These are phyloP conservation scores for Penicillium lividum DNA, from an alignment of 495 filamentous ascomycete genomes.

Conservation along the genomic window DNA sequence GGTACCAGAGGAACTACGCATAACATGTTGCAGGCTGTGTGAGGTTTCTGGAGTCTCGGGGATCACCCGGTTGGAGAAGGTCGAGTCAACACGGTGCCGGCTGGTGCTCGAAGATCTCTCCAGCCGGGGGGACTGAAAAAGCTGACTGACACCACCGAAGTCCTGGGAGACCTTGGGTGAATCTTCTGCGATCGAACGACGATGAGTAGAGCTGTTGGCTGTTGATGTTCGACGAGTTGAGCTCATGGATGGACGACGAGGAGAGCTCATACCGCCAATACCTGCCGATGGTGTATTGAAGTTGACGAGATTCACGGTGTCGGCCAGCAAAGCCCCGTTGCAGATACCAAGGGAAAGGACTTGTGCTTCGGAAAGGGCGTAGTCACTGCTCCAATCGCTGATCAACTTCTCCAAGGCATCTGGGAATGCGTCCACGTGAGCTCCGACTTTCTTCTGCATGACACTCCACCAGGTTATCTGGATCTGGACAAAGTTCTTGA, in stretches of 20 bases:
- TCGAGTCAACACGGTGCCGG: slow-evolving; percentile 37
- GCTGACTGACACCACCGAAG: slow-evolving; percentile 41
- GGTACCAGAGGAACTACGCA: not conserved
- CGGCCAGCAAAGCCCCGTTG: slow-evolving; percentile 58
- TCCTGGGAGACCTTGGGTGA: slow-evolving; percentile 60
- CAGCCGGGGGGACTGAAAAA: slow-evolving; percentile 24
- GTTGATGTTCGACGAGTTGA: slow-evolving; percentile 49
- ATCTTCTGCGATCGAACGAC: slow-evolving; percentile 66
- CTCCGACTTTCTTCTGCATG: slow-evolving; percentile 76
- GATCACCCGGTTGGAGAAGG: slow-evolving; percentile 28
- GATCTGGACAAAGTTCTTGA: slow-evolving; percentile 78
- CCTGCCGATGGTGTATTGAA: slow-evolving; percentile 55
- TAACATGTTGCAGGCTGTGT: slow-evolving; percentile 37
- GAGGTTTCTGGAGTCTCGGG: slow-evolving; percentile 23
- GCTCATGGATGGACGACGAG: slow-evolving; percentile 44
- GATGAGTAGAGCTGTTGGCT: slow-evolving; percentile 42
- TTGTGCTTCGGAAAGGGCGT: slow-evolving; percentile 54
- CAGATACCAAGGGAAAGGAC: slow-evolving; percentile 55
- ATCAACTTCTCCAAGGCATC: slow-evolving; percentile 66
- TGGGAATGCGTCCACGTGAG: slow-evolving; percentile 70
- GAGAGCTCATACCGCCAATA: slow-evolving; percentile 32
- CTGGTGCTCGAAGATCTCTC: slow-evolving; percentile 12
- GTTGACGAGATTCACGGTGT: slow-evolving; percentile 51
- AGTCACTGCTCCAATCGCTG: slow-evolving; percentile 71
- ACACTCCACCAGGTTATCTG: slow-evolving; percentile 77